Base-by-base conservation (phyloP, 2,329 filamentous ascomycete genomes). In the Trichoderma sp. region DNA sequence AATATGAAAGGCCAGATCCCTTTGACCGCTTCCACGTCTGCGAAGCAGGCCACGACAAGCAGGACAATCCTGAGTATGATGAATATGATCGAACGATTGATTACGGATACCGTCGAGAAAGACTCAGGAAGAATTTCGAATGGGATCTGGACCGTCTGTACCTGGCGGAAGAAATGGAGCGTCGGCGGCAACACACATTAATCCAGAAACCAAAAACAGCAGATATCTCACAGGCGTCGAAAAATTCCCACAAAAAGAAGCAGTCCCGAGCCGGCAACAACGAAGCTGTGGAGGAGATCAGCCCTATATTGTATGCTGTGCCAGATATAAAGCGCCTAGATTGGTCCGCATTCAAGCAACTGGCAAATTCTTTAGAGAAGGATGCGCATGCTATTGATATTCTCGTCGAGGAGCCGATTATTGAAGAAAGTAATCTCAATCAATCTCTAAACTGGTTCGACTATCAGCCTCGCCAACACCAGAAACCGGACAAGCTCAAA, bases 91-190 rank as follows among this genome's bases (percentile, higher is more conserved):
- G 39, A 13, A 37, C 37, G 2, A 67, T 67, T 48, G 67, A 70
- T 29, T 70, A 37, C 34, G 69, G 64, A 1, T 8, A 35, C 12
- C 67, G 45, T n/a, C 67, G 69, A 5, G 52, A 66, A 17, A 50
- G 69, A 17, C 22, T 70, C 1, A 63, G 67, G 13, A 64, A 67
- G 25, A 50, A 58, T 4, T 70, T 70, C 27, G 67, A 69, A 37
- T 70, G 69, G 69, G 69, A 70, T 8, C 25, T 70, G 53, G 67
- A 70, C 17, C 69, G 69, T 5, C 64, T 70, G 2, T 67, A 54
- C 25, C 48, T 67, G 0, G 64, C 64, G 5, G 64, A 67, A 59
- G 64, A 60, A 15, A 29, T 27, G 13, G 64, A 52, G 2, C 29
- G 60, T 6, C 52, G 32, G 13, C 50, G 61, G 13, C 15, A 22